Conservation (phyloP, 2,329 filamentous ascomycete species). For the Alternaria brassicicola region DNA sequence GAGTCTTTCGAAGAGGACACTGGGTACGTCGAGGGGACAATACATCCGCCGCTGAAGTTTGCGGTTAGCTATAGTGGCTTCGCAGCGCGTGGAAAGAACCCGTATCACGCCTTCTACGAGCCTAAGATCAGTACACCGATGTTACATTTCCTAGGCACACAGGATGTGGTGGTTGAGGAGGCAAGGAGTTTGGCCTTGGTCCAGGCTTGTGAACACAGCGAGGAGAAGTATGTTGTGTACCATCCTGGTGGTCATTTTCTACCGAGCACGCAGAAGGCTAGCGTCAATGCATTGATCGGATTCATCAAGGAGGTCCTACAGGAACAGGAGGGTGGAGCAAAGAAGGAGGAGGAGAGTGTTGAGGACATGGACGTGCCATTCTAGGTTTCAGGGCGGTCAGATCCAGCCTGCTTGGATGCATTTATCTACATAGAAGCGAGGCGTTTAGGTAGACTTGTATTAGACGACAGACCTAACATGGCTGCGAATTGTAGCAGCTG, state of each 20-base stretch:
- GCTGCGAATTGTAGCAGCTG: neutral
- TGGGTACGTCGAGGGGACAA: conserved; percentile 30
- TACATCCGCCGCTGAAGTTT: conserved; percentile 69
- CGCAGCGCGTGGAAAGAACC: conserved; percentile 62
- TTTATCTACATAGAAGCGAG: neutral
- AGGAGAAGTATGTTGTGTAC: conserved; percentile 61
- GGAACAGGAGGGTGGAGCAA: conserved; percentile 34
- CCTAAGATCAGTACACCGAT: conserved; percentile 77
- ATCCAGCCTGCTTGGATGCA: neutral
- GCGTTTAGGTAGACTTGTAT: neutral
- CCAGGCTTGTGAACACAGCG: conserved; percentile 64
- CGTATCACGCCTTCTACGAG: conserved; percentile 73
- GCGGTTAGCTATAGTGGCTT: conserved; percentile 81
- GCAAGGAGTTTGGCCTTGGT: conserved; percentile 69
- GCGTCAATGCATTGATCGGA: conserved; percentile 74
- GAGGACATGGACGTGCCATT: conserved; percentile 75
- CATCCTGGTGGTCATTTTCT: conserved; percentile 93
- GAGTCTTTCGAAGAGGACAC: conserved; percentile 46
- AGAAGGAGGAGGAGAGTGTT: conserved; percentile 60
- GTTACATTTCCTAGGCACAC: conserved; percentile 79
- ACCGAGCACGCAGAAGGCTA: conserved; percentile 77
- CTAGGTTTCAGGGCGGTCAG: conserved; percentile 39
- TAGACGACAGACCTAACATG: neutral
- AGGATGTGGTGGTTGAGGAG: conserved; percentile 91
- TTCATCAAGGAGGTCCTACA: conserved; percentile 68